Percentiles rank a stretch among this genome's conserved stretches.
Evolutionary conservation across 2,329 filamentous ascomycete species (phyloP).

Genomic region (Akanthomyces dipterigenus): DNA sequence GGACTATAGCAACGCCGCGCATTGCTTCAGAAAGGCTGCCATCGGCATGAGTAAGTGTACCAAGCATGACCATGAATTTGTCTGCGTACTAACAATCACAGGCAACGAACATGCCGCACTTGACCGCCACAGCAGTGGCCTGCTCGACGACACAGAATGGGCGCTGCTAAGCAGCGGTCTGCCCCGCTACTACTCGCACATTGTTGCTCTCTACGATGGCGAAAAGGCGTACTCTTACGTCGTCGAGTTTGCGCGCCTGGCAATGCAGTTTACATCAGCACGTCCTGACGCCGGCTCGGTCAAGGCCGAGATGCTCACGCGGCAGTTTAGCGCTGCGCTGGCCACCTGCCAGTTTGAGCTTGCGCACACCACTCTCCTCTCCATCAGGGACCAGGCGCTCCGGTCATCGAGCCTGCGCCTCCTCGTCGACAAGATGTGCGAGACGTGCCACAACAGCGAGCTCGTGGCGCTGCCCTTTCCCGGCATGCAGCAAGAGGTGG

Average conservation of each 20-base stretch:
- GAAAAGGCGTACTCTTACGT: constrained; percentile 72
- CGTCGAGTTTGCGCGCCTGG: constrained; percentile 72
- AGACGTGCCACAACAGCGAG: constrained; percentile 56
- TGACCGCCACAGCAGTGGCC: constrained; percentile 52
- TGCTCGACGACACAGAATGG: constrained; percentile 73
- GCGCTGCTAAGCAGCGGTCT: constrained; percentile 63
- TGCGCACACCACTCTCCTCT: constrained; percentile 71
- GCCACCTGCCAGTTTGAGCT: constrained; percentile 73
- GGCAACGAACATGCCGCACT: constrained; percentile 39
- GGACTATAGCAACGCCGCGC: constrained; percentile 65
- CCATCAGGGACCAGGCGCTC: constrained; percentile 65
- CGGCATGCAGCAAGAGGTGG: constrained; percentile 69
- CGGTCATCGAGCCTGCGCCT: constrained; percentile 65
- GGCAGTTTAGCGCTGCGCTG: constrained; percentile 76
- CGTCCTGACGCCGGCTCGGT: constrained; percentile 32
- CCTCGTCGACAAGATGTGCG: constrained; percentile 64
- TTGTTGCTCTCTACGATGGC: constrained; percentile 74
- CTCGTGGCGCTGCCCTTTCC: constrained; percentile 74
- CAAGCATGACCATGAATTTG: background rate
- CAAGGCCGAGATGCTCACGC: constrained; percentile 67
- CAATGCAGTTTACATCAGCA: constrained; percentile 54
- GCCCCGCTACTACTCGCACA: constrained; percentile 79
- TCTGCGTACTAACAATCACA: constrained; percentile 26
- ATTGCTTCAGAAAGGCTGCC: constrained; percentile 75
- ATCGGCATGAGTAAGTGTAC: constrained; percentile 66